phyloP scores from a whole-genome alignment of 768 basidiomycete genomes.

The Amanita rubescens region DNA sequence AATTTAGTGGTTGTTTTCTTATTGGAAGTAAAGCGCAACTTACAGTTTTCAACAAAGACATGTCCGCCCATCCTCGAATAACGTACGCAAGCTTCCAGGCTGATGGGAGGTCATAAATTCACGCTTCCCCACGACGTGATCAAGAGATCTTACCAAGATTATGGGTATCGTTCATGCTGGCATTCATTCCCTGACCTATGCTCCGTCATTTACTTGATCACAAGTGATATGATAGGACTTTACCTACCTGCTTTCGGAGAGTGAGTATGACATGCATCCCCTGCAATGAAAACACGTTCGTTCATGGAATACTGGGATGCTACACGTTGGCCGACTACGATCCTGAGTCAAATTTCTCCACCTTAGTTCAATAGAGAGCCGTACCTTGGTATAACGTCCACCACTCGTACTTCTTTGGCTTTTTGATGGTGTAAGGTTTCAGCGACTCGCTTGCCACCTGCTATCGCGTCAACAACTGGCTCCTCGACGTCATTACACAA shows the following conservation, averaged over 20 bases:
- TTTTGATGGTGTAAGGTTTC: slow-evolving; percentile 44
- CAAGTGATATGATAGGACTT: background rate
- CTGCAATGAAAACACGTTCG: slow-evolving; percentile 70
- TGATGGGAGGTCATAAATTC: slow-evolving; percentile 9
- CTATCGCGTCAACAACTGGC: background rate
- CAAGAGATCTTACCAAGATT: slow-evolving; percentile 42
- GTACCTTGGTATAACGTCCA: slow-evolving; percentile 46
- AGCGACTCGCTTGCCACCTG: slow-evolving; percentile 47
- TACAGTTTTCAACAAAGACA: slow-evolving; percentile 44
- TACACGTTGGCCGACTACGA: slow-evolving; percentile 54
- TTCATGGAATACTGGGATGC: slow-evolving; percentile 58
- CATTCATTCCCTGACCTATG: slow-evolving; percentile 70
- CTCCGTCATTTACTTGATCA: background rate
- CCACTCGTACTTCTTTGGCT: slow-evolving; percentile 50
- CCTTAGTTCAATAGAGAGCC: background rate
- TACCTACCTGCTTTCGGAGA: slow-evolving; percentile 54
- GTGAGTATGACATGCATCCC: slow-evolving; percentile 69
- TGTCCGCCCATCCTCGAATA: slow-evolving; percentile 44
- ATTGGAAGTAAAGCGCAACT: slow-evolving; percentile 8
- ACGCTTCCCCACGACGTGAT: too few relatives aligned
- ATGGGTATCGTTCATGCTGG: slow-evolving; percentile 69
- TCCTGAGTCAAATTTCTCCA: background rate
- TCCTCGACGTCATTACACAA: background rate
- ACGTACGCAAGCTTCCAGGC: slow-evolving; percentile 60
- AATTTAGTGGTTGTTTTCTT: background rate